Base-by-base conservation (phyloP, 2,329 filamentous ascomycete species). In the Nothophaeocryptopus gaeumannii region DNA sequence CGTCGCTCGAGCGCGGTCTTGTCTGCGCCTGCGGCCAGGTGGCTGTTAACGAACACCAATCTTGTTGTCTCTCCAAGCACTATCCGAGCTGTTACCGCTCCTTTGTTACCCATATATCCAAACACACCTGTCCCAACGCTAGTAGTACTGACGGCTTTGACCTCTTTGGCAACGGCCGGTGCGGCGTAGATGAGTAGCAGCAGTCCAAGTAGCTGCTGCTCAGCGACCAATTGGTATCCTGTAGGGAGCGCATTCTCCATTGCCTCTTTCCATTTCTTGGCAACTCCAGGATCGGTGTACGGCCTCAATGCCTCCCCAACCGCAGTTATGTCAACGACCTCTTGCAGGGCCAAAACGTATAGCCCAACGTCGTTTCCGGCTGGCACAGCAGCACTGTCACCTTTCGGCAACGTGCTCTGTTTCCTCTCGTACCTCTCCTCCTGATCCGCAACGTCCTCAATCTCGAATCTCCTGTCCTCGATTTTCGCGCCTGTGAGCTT, bases 31-130 rank as follows among this genome's bases (percentile, higher is more conserved):
- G 92, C 95, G 55, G 91, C 87, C 16, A 99, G 77, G 72, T 99
- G 93, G 49, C 83, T 89, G 68, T 99, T 96, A 58, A 96, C 77
- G 67, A 99, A 96, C 16, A 93, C 85, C 47, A 99, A 73, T 29
- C 86, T 81, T 0, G 93, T 96, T 0, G 90, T 90, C 67, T 96
- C 93, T 2, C 92, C 93, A 1, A 99, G 73, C 1, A 99, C 77
- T 3, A 99, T 74, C 14, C 92, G 81, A 3, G 87, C 86, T 2
- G 85, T 82, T 0, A 96, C 86, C 3, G 88, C 92, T 1, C 93
- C 93, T 68, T 99, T 99, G 69, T 99, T 99, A 8, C 93, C 93
- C 74, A 96, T 85, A 64, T 96, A 96, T 0, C 92, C 92, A 70
- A 95, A 81, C 37, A 97, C 70, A 0, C 93, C 93, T 0, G 93